Conservation (phyloP, 805 yeast species). For the Hemisphaericaspora nanyangensis region DNA sequence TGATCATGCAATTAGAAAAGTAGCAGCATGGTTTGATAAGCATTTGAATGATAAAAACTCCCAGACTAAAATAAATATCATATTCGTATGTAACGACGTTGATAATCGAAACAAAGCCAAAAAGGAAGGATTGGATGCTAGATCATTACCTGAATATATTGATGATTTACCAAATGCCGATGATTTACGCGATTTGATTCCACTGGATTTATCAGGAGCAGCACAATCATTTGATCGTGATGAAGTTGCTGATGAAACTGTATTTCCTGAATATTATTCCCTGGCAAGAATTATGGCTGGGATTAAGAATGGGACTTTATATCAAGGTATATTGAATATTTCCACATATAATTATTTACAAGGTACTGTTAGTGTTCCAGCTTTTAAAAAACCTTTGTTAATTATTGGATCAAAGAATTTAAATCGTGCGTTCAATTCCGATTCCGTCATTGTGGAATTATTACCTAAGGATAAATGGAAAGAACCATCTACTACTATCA, state of each 20-base stretch:
- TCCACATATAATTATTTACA: constrained; percentile 86
- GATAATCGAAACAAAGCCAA: constrained; percentile 58
- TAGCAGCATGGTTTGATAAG: constrained; percentile 64
- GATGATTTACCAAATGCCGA: constrained; percentile 64
- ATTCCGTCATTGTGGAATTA: constrained; percentile 84
- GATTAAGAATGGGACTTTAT: constrained; percentile 76
- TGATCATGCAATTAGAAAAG: constrained; percentile 81
- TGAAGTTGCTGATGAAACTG: constrained; percentile 45
- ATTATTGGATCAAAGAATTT: constrained; percentile 78
- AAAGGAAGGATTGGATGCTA: constrained; percentile 49
- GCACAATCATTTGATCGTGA: constrained; percentile 14
- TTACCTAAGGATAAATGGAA: constrained; percentile 87
- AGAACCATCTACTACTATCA: constrained; percentile 71
- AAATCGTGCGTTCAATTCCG: constrained; percentile 91
- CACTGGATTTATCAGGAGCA: constrained; percentile 27
- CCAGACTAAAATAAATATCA: constrained; percentile 39
- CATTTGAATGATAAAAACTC: constrained; percentile 49
- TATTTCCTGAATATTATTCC: constrained; percentile 75
- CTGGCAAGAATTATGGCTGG: constrained; percentile 89
- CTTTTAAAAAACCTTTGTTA: constrained; percentile 77
- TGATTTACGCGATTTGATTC: constrained; percentile 76
- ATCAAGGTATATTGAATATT: constrained; percentile 78
- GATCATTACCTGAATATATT: constrained; percentile 66
- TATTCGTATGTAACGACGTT: constrained; percentile 75
- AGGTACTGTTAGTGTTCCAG: constrained; percentile 70